Evolutionary conservation across 768 basidiomycete genomes (phyloP).

Genomic region (Flagelloscypha sp.): DNA sequence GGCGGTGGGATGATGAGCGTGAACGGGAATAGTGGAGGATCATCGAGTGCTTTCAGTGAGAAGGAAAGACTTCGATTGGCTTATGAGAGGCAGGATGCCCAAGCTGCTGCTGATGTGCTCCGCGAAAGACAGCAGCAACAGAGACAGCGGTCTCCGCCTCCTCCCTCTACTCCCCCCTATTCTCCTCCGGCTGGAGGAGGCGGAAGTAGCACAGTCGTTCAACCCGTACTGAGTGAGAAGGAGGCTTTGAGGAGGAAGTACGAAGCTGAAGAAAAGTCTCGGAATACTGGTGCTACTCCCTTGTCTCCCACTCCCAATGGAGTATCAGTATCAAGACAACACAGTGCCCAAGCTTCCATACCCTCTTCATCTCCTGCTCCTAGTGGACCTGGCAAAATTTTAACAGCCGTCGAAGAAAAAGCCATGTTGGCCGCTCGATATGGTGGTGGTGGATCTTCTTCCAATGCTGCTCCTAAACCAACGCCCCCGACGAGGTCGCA

Average conservation of each 20-base stretch:
- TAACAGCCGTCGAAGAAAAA: conserved; percentile 78
- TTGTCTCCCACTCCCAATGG: conserved; percentile 13
- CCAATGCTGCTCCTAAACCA: conserved; percentile 11
- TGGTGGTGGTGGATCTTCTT: conserved; percentile 41
- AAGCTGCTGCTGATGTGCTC: conserved; percentile 27
- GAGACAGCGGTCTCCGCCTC: conserved; percentile 11
- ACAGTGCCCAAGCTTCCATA: too few relatives aligned
- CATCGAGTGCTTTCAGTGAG: conserved; percentile 29
- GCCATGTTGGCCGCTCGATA: conserved; percentile 57
- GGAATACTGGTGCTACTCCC: conserved; percentile 12
- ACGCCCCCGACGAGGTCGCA: conserved; percentile 5
- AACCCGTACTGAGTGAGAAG: conserved; percentile 39
- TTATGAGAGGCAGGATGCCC: conserved; percentile 62
- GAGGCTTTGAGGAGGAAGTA: conserved; percentile 47
- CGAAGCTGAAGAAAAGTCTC: conserved; percentile 40
- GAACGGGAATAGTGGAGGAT: not conserved
- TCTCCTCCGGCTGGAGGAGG: conserved; percentile 22
- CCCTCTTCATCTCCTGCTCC: conserved; percentile 26
- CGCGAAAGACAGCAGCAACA: conserved; percentile 19
- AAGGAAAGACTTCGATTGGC: conserved; percentile 61
- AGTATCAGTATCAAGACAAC: conserved; percentile 18
- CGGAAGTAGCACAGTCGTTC: conserved; percentile 15
- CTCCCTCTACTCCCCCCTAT: conserved; percentile 15
- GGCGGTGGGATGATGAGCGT: too few relatives aligned
- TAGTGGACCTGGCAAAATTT: conserved; percentile 16